phyloP scores from a whole-genome alignment of 2,329 filamentous ascomycete genomes.

The Leptographium radiaticola region DNA sequence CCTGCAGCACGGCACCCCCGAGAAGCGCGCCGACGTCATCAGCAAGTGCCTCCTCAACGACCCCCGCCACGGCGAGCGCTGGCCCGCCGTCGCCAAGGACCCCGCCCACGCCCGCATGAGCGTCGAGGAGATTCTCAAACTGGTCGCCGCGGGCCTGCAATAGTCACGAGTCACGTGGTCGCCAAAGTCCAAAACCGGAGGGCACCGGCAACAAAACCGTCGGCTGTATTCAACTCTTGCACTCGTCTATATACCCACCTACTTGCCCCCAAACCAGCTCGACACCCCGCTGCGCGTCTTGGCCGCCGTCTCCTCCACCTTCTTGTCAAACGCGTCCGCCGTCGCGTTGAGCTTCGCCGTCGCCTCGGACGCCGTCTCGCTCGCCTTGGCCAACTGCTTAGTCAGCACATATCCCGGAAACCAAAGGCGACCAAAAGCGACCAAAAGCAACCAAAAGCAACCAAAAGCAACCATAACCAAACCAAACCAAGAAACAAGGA shows the following conservation, averaged over 20 bases:
- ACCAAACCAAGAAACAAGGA: no score
- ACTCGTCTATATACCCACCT: slow-evolving; percentile 8
- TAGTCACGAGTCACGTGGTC: no score
- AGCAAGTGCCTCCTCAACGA: slow-evolving; percentile 71
- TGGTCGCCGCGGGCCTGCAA: slow-evolving; percentile 47
- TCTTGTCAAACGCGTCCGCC: slow-evolving; percentile 72
- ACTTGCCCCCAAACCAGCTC: slow-evolving; percentile 69
- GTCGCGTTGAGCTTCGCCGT: slow-evolving; percentile 54
- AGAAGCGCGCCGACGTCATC: slow-evolving; percentile 79
- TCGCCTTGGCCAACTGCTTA: slow-evolving; percentile 33
- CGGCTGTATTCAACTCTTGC: no score
- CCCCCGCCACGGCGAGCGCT: slow-evolving; percentile 83
- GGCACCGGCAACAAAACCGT: no score
- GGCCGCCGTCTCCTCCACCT: slow-evolving; percentile 61
- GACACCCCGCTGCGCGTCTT: slow-evolving; percentile 77
- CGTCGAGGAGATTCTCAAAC: slow-evolving; percentile 69
- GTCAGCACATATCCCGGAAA: no score
- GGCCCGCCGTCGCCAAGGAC: slow-evolving; percentile 77
- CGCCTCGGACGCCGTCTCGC: slow-evolving; percentile 40
- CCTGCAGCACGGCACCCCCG: slow-evolving; percentile 80
- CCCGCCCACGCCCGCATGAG: slow-evolving; percentile 65
- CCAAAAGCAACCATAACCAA: no score
- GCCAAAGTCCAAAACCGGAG: no score
- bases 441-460: no score
- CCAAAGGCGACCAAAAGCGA: no score